Base-by-base conservation (phyloP, 192 early-diverging fungal genomes). In the Haplosporangium gracile region DNA sequence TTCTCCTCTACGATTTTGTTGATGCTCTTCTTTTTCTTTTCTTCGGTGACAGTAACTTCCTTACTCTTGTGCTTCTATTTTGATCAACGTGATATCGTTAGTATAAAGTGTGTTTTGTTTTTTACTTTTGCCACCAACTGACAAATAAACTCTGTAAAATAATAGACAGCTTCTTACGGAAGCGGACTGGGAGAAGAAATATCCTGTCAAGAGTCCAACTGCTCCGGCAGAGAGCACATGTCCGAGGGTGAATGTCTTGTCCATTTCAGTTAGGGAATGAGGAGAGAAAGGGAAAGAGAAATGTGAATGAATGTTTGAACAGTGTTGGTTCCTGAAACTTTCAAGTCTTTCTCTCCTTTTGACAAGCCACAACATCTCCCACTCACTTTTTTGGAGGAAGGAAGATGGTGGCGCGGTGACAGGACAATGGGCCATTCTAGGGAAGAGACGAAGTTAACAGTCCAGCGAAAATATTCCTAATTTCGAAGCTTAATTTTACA, bases 231-330 rank as follows among this genome's bases (percentile, higher is more conserved):
- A 81, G 79, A 86, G 45, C 42, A 86, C 71, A 68, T 86, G 79
- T 53, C 70, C 84, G 43, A 86, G 79, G 51, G 79, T 86, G 71
- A 86, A 86, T 68, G 84, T 68, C 70, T 76, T 86, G 55, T 86
- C 84, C 84, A 86, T 86, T 65, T 20, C 22, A 29, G 0, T 26
- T 26, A 18, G 43, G 15, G 16, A 24, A 65, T 65, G 72, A 11
- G 40, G 39, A 70, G 20, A 6, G 16, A 7, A 29, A 2, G 39
- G 38, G 18, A 39, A 6, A 40, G 29, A 39, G 39, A 42, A 71
- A 22, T 15, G 36, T 4, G 69, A 40, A 22, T 29, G 36, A 71
- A 71, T 42, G 22, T 0, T 45, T 45, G 20, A 39, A 71, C 2
- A 20, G 16, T 63, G 55, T 26, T 57, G 60, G 60, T 65, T 10